Evolutionary conservation across 2,329 filamentous ascomycete species (phyloP), one percentile per base, ranked within the genome.

Genomic region (Sporothrix schenckii): DNA sequence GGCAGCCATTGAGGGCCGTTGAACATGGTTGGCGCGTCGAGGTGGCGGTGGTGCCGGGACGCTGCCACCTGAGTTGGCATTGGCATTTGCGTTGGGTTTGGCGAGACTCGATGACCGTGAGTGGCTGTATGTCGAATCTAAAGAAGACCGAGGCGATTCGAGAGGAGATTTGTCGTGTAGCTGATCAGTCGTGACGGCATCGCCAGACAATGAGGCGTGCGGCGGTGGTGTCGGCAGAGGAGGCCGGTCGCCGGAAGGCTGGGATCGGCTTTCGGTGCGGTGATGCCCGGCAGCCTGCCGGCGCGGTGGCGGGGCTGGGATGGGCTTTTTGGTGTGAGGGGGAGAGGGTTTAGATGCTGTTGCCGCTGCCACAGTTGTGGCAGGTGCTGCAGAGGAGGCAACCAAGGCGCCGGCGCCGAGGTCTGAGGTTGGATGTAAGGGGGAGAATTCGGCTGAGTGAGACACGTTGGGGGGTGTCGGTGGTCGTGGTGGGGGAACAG

Each of bases 31-130:
- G 7, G 82, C 82, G 41, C 87, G 81, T 58, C 86, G 81, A 10
- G 87, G 85, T 0, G 87, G 86, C 21, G 87, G 86, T 19, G 87
- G 86, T 10, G 83, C 82, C 0, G 85, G 86, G 0, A 80, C 82
- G 10, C 52, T 66, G 4, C 7, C 47, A 4, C 44, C 24, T 1
- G 47, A 1, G 39, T 13, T 47, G 30, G 21, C 10, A 69, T 79
- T 78, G 21, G 77, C 75, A 70, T 79, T 80, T 2, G 66, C 80
- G 4, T 14, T 13, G 30, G 61, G 24, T 47, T 53, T 66, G 44
- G 41, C 39, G 19, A 66, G 27, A 24, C 78, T 53, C 83, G 47
- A 82, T 74, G 72, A 82, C 84, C 24, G 83, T 4, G 84, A 78
- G 9, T 83, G 81, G 0, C 84, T 83, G 4, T 80, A 77, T 5